Base-by-base conservation (phyloP, 2,329 filamentous ascomycete species). In the Aspergillus carbonarius region DNA sequence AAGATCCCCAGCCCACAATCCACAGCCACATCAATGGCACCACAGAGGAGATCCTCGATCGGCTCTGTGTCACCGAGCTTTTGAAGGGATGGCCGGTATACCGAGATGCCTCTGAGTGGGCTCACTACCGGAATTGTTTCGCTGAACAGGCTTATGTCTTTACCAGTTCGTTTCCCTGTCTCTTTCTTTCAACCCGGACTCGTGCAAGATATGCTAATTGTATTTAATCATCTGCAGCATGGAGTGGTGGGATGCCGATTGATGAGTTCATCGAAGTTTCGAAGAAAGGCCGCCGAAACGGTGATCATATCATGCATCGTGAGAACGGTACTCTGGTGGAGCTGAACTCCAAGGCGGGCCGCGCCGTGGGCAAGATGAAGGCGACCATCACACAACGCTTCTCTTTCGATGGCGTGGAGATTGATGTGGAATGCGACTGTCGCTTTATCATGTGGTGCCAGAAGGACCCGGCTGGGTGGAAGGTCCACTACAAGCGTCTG, bases 1-100 rank as follows among this genome's bases (percentile, higher is more conserved):
- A 54, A 54, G 51, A 54, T 20, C 51, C 51, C 23, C 51, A 54
- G 8, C 51, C 51, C 25, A 54, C 37, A 8, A 44, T 54, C 39
- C 51, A 54, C 25, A 54, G 51, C 51, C 51, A 54, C 39, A 54
- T 54, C 37, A 54, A 54, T 20, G 51, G 51, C 39, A 54, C 37
- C 17, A 54, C 51, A 10, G 40, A 44, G 17, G 51, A 54, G 51
- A 54, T 54, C 4, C 13, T 54, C 37, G 51, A 54, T 44, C 51
- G 51, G 25, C 51, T 54, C 5, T 54, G 51, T 32, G 51, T 54
- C 15, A 54, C 51, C 25, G 51, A 54, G 51, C 51, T 54, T n/a
- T 25, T 54, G 17, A 54, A 54, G 18, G 51, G 51, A 18, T 54
- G 51, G 51, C 51, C 51, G 39, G 39, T 54, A 35, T 54, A 54